A percentile compares a stretch with the other conserved stretches of the same genome.
Evolutionary conservation across 2,329 filamentous ascomycete species (phyloP).

Genomic region (Dactylellina drechsleri): DNA sequence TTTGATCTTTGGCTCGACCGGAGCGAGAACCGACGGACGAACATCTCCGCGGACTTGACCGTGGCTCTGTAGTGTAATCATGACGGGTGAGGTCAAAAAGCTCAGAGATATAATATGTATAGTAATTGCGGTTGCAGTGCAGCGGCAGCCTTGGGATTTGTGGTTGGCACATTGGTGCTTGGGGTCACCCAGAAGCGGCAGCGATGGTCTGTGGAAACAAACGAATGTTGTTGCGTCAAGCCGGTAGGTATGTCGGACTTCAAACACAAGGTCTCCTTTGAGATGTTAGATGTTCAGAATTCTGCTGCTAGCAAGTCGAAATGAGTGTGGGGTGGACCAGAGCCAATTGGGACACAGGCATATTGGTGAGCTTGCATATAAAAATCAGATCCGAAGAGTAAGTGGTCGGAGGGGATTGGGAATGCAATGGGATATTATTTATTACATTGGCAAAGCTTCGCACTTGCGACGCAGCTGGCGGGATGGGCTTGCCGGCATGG

Average conservation of each 20-base stretch:
- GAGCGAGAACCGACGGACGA: conserved; percentile 22
- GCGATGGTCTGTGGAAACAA: conserved; percentile 11
- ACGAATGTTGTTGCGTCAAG: neutral
- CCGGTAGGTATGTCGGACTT: neutral
- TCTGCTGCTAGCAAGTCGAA: neutral
- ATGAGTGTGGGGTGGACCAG: conserved; percentile 7
- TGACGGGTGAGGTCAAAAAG: too few species aligned
- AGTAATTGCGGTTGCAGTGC: neutral
- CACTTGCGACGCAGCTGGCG: neutral
- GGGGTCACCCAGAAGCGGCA: conserved; percentile 23
- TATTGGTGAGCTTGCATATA: conserved; percentile 1
- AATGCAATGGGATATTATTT: too few species aligned
- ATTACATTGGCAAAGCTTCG: neutral
- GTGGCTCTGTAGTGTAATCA: neutral
- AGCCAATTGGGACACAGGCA: conserved; percentile 16
- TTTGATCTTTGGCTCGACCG: conserved; percentile 11
- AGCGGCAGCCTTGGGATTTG: neutral
- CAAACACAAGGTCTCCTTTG: too few species aligned
- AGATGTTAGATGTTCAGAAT: too few species aligned
- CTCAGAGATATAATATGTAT: too few species aligned
- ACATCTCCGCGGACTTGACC: neutral
- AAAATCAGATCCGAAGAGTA: too few species aligned
- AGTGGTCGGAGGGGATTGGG: too few species aligned
- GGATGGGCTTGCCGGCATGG: neutral
- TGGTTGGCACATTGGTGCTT: conserved; percentile 6